Base-by-base conservation (phyloP, 2,329 filamentous ascomycete species). In the Emergomyces orientalis region DNA sequence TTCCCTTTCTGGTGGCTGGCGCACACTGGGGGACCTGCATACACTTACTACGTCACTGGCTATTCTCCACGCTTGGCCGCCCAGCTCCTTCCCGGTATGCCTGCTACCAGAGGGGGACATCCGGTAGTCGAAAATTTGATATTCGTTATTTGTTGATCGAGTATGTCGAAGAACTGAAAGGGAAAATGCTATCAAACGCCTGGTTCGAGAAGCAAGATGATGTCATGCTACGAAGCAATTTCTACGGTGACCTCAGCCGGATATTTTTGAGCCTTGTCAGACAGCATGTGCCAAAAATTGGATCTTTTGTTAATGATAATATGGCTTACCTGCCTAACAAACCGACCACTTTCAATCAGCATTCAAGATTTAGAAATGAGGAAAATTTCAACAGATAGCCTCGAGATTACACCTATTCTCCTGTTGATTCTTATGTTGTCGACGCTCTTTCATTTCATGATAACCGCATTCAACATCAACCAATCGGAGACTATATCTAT, bases 401-500 rank as follows among this genome's bases (percentile, higher is more conserved):
- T 11, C 61, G 64, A 37, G 37, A 65, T 54, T 55, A 56, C 37
- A 71, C 67, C 52, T 71, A 69, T 59, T 60, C 64, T 17, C 61
- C 65, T 14, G 61, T 65, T 27, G 65, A 70, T 37, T 61, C 65
- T 25, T 70, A 69, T 60, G 59, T 68, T 30, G 59, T 61, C 1
- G 69, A 70, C 63, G 63, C 66, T 11, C 63, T 71, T 43, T 60
- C 43, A 22, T 62, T 51, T 41, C 68, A 71, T 55, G 68, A 70
- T 59, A 69, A 60, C 59, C 62, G 64, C 7, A 37, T 71, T 56
- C 63, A 63, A 14, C 55, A 69, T 64, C 69, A 72, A 49, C 69
- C 70, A 59, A 74, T 72, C 64, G 67, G 67, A 30, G 68, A 70
- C 59, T 61, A 61, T 47, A 19, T 63, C 43, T 66, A 64, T 55